Evolutionary conservation across 768 basidiomycete genomes (phyloP).

Genomic region (Agrocybe chaxingu): DNA sequence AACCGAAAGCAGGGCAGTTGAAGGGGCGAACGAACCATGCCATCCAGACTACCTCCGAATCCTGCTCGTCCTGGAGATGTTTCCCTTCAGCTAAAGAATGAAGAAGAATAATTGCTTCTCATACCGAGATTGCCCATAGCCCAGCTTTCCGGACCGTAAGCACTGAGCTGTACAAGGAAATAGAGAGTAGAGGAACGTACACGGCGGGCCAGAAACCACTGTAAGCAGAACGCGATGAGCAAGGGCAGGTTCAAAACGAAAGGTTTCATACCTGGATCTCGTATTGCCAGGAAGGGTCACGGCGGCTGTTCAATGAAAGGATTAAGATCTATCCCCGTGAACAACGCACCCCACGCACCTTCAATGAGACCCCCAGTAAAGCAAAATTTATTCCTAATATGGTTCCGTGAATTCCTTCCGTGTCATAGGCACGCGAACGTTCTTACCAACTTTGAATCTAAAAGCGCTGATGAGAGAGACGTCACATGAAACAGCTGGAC

Average conservation of each 20-base stretch:
- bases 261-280: slow-evolving; percentile 22
- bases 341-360: slow-evolving; percentile 9
- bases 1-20: not conserved
- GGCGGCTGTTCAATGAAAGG: slow-evolving; percentile 16
- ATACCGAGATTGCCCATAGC: slow-evolving; percentile 50
- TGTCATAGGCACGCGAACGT: no score
- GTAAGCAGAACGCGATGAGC: not conserved
- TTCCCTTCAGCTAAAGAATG: slow-evolving; percentile 5
- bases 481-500: not conserved
- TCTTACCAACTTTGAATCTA: no score
- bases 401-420: no score
- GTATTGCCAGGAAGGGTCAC: slow-evolving; percentile 31
- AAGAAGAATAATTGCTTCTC: not conserved
- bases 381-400: slow-evolving; percentile 48
- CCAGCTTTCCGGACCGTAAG: slow-evolving; percentile 23
- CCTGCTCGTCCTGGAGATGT: slow-evolving; percentile 53
- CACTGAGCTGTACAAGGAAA: not conserved
- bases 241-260: not conserved
- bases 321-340: not conserved
- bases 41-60: slow-evolving; percentile 66
- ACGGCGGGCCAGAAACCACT: slow-evolving; percentile 41
- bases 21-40: slow-evolving; percentile 44
- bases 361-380: slow-evolving; percentile 72
- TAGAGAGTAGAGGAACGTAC: slow-evolving; percentile 18
- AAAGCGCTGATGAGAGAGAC: no score